Percentiles rank a stretch among this genome's conserved stretches.
phyloP scores from a whole-genome alignment of 2,329 filamentous ascomycete species.

The Fusarium sp. region DNA sequence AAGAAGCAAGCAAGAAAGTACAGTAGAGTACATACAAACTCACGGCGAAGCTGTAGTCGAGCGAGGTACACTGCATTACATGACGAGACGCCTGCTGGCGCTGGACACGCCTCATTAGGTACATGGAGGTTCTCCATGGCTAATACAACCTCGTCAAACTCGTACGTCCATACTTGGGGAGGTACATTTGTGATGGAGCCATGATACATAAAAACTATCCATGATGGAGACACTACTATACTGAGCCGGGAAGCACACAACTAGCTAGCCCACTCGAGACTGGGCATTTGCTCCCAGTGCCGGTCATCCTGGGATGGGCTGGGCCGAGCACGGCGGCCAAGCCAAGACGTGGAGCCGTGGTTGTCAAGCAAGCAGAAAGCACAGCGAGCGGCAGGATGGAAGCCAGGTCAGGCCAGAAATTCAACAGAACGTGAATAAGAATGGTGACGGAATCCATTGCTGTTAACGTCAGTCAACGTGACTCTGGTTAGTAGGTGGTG shows the following conservation, averaged over 20 bases:
- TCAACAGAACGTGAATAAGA: neutral
- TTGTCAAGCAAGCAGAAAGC: slow-evolving; percentile 2
- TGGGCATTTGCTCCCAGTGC: slow-evolving; percentile 25
- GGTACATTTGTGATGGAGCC: slow-evolving; percentile 26
- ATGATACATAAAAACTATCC: slow-evolving; percentile 31
- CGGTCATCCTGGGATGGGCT: slow-evolving; percentile 12
- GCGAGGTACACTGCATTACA: slow-evolving; percentile 35
- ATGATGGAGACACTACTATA: slow-evolving; percentile 34
- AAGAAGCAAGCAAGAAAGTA: slow-evolving; percentile 14
- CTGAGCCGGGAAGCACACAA: slow-evolving; percentile 25
- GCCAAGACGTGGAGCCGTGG: slow-evolving; percentile 18
- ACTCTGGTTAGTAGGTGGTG: neutral
- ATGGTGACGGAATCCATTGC: slow-evolving; percentile 33
- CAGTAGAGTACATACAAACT: neutral
- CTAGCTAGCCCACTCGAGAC: slow-evolving; percentile 27
- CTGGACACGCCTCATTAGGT: slow-evolving; percentile 16
- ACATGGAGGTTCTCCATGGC: slow-evolving; percentile 31
- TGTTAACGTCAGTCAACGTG: neutral
- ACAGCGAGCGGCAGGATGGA: slow-evolving; percentile 12
- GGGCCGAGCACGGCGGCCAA: slow-evolving; percentile 4
- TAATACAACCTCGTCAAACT: slow-evolving; percentile 33
- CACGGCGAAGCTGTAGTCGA: slow-evolving; percentile 29
- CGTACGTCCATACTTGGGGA: slow-evolving; percentile 2
- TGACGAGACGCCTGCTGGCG: slow-evolving; percentile 18
- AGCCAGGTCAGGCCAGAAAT: slow-evolving; percentile 13